Conservation (phyloP, 1,284 basidiomycete species). For the Trichosporon ovoides region DNA sequence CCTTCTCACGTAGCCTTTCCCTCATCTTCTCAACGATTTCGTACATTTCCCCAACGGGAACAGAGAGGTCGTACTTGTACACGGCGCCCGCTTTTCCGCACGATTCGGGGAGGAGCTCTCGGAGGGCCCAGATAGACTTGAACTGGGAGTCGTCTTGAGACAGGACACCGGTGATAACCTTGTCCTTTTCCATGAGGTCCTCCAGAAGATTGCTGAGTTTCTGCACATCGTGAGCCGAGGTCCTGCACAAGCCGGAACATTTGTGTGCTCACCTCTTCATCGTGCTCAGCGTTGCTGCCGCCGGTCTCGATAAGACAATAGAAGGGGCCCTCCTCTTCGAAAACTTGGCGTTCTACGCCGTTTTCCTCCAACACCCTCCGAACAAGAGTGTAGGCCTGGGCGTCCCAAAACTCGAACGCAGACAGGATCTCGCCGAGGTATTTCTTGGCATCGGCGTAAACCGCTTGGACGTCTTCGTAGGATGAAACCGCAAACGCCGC, state of each 20-base stretch:
- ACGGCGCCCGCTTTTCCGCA: conserved; percentile 89
- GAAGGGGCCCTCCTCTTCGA: conserved; percentile 68
- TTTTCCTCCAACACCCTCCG: conserved; percentile 44
- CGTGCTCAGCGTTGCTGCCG: conserved; percentile 87
- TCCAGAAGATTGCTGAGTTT: conserved; percentile 84
- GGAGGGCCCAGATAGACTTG: conserved; percentile 80
- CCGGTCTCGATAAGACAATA: conserved; percentile 93
- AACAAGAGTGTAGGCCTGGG: conserved; percentile 75
- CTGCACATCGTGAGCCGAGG: conserved; percentile 50
- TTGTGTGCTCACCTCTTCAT: conserved; percentile 67
- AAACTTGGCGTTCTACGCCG: conserved; percentile 44
- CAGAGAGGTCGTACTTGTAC: conserved; percentile 96
- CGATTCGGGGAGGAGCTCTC: conserved; percentile 92
- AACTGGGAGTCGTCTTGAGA: conserved; percentile 91
- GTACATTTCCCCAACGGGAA: conserved; percentile 85
- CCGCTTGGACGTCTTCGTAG: conserved; percentile 55
- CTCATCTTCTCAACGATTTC: conserved; percentile 77
- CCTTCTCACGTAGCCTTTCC: conserved; percentile 66
- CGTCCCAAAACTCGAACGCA: conserved; percentile 95
- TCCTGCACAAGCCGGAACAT: background rate
- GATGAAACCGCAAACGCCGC: conserved; percentile 56
- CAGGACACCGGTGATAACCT: conserved; percentile 86
- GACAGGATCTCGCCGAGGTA: conserved; percentile 93
- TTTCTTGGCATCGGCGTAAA: conserved; percentile 56
- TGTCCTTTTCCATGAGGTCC: conserved; percentile 66